Evolutionary conservation across 768 basidiomycete genomes (phyloP).

Genomic region (Amanita rubescens): DNA sequence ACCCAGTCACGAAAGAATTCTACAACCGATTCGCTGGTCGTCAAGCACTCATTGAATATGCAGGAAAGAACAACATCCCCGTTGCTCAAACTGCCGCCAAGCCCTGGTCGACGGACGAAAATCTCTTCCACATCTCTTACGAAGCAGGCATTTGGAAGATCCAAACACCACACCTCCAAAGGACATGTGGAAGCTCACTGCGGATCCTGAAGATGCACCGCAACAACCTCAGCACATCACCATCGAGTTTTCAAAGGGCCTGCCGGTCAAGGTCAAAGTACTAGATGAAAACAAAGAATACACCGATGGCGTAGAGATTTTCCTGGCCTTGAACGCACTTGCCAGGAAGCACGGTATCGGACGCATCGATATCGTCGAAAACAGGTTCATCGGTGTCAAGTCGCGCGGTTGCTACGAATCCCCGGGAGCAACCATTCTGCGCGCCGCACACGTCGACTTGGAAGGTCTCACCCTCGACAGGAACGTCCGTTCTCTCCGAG

Average conservation of each 20-base stretch:
- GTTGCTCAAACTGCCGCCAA: conserved; percentile 93
- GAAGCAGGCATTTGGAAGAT: conserved; percentile 99
- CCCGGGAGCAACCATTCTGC: conserved; percentile 93
- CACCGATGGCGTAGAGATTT: conserved; percentile 94
- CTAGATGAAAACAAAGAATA: conserved; percentile 48
- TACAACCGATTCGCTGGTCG: conserved; percentile 97
- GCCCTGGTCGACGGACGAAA: conserved; percentile 99
- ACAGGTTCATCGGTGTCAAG: conserved; percentile 99
- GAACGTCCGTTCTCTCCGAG: conserved; percentile 89
- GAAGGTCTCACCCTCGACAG: conserved; percentile 98
- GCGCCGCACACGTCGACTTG: conserved; percentile 91
- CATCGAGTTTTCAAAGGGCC: conserved; percentile 82
- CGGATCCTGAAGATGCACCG: conserved; percentile 77
- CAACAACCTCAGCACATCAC: conserved; percentile 66
- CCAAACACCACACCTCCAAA: conserved; percentile 88
- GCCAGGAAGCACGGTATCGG: conserved; percentile 95
- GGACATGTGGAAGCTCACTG: conserved; percentile 99
- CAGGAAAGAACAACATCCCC: conserved; percentile 81
- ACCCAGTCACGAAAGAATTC: conserved; percentile 55
- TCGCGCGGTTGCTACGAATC: conserved; percentile 99
- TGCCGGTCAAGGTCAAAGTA: conserved; percentile 78
- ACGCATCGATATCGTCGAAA: conserved; percentile 98
- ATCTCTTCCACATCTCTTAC: conserved; percentile 99
- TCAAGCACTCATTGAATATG: conserved; percentile 86
- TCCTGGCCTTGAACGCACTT: conserved; percentile 83